Conservation (phyloP, 495 filamentous ascomycete genomes). For the Entonaema liquescens region DNA sequence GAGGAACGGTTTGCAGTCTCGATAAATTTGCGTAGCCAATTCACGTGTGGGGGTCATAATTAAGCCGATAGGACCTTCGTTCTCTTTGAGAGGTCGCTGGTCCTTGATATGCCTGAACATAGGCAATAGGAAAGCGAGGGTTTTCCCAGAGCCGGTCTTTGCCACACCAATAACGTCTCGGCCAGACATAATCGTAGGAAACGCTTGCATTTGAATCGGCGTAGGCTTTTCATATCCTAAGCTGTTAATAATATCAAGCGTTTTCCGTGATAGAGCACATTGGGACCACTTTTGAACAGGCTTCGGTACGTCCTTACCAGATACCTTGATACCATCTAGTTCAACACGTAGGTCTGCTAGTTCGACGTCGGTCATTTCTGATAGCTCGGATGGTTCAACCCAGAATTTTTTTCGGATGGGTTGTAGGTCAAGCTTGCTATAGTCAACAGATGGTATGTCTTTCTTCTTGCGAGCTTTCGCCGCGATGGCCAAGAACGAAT, state of each 20-base stretch:
- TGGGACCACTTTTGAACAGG: slow-evolving; percentile 97
- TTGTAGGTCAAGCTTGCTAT: slow-evolving; percentile 83
- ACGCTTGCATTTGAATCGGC: slow-evolving; percentile 92
- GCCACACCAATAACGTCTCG: slow-evolving; percentile 96
- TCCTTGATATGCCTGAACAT: slow-evolving; percentile 99
- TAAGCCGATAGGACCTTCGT: slow-evolving; percentile 86
- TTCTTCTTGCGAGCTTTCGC: slow-evolving; percentile 93
- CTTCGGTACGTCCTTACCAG: slow-evolving; percentile 84
- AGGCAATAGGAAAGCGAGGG: slow-evolving; percentile 90
- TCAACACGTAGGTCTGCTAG: slow-evolving; percentile 81
- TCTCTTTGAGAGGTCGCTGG: slow-evolving; percentile 79
- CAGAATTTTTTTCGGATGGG: slow-evolving; percentile 94
- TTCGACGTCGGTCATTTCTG: slow-evolving; percentile 86
- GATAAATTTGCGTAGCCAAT: slow-evolving; percentile 91
- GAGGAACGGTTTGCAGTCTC: slow-evolving; percentile 91
- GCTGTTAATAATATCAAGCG: slow-evolving; percentile 83
- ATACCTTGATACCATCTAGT: slow-evolving; percentile 93
- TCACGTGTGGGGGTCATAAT: slow-evolving; percentile 97
- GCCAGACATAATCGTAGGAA: slow-evolving; percentile 95
- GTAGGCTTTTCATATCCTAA: slow-evolving; percentile 91
- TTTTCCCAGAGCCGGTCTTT: slow-evolving; percentile 99
- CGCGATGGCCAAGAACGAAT: slow-evolving; percentile 82
- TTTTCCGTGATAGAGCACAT: slow-evolving; percentile 86
- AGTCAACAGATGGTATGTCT: slow-evolving; percentile 86
- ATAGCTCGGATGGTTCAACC: slow-evolving; percentile 83